Evolutionary conservation across 2,329 filamentous ascomycete species (phyloP), one percentile per base, ranked within the genome.

Genomic region (Sporothrix dimorphospora): DNA sequence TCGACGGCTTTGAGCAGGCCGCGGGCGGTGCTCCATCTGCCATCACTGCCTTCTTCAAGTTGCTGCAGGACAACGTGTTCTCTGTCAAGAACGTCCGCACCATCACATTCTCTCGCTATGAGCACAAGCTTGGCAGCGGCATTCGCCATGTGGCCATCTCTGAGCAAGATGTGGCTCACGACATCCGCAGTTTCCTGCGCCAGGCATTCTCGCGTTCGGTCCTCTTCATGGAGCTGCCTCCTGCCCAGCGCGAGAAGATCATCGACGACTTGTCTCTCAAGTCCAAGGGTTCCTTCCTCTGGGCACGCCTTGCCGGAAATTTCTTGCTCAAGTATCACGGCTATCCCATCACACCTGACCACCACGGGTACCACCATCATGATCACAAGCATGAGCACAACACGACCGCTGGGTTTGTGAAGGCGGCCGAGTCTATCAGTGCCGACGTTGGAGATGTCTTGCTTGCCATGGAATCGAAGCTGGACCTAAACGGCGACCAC

Each of bases 1-100:
- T 81, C 3, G 82, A 83, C 67, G 81, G 81, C 3, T 78, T 82
- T 7, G 81, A 83, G 27, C 79, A 81, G 71, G 77, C 81, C 14
- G 72, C 72, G 0, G 79, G 78, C 3, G 77, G 75, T 14, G 42
- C 70, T 1, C 76, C 74, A 16, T 49, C 66, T 0, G 65, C 71
- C 7, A 76, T 77, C 2, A 34, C 75, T 5, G 78, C 77, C 0
- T 77, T 83, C 42, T 78, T 81, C 74, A 78, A 78, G 59, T 70
- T 75, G 1, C 78, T 83, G 8, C 77, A 79, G 30, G 73, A 77
- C 4, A 76, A 76, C 68, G 74, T 81, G 11, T 74, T 75, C 12
- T 77, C 78, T 45, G 76, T 80, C 1, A 70, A 75, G 12, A 77
- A 74, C 8, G 76, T 79, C 0, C 77, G 79, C 21, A 78, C 80